Base-by-base conservation (phyloP, 1,284 basidiomycete genomes). In the Sanghuangporus baumii region DNA sequence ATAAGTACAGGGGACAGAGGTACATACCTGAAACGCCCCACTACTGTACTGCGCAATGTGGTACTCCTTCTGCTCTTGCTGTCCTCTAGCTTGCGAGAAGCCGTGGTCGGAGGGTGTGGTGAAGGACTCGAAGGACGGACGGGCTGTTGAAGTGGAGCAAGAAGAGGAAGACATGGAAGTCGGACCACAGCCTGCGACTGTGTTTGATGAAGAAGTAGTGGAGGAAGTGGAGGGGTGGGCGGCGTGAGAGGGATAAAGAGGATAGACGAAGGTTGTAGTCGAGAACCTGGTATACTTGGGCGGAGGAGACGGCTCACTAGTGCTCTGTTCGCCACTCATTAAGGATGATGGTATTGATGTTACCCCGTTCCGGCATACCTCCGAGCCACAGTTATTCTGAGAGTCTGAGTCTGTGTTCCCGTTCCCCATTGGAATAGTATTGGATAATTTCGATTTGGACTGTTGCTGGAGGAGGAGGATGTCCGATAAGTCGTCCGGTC, bases 271-370 rank as follows among this genome's bases (percentile, higher is more conserved):
- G 16, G 16, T n/a, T 11, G 20, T 34, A 34, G 26, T 37, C 23
- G 57, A 46, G 51, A 36, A 46, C 36, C 43, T 55, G 47, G 41
- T 61, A 50, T 61, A 61, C 34, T 47, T 56, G 14, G 60, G 52
- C 5, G 60, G 51, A 46, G 43, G 43, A n/a, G 6, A n/a, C 20
- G 16, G 43, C 18, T 11, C 7, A 9, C 40, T n/a, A 3, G 6
- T 41, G 40, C 40, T 31, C 11, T n/a, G 56, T 18, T 46, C 57
- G 57, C 57, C 57, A 58, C 57, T 18, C 40, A 26, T 38, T 48
- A 43, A 36, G 23, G 43, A 46, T 57, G 56, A 38, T 9, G 50
- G 7, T 23, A 14, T 8, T 14, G 34, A 51, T 51, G 14, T 12
- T 18, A 23, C 16, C 47, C 20, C 20, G 47, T 48, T 48, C 14